Evolutionary conservation across 2,329 filamentous ascomycete genomes (phyloP).

Genomic region (Ustulina deusta): DNA sequence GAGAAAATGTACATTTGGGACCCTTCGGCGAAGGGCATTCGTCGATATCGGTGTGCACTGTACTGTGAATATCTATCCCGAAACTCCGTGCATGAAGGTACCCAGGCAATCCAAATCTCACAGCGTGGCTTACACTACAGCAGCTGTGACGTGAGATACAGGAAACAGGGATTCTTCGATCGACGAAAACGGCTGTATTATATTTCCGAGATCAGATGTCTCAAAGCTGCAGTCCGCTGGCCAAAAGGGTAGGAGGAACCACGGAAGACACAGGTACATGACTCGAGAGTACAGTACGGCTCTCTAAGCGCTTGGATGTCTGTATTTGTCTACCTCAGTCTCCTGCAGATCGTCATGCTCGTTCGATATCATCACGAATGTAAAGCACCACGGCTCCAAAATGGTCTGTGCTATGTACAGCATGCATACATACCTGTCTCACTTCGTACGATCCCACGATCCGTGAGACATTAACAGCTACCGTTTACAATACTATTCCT

Average conservation of each 20-base stretch:
- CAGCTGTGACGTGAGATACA: constrained; percentile 16
- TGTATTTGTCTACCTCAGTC: constrained; percentile 2
- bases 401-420: constrained; percentile 13
- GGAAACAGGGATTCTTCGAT: constrained; percentile 17
- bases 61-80: not conserved
- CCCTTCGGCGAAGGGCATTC: constrained; percentile 11
- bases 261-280: not conserved
- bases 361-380: constrained; percentile 14
- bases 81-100: not conserved
- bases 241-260: not conserved
- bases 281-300: not conserved
- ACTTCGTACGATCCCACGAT: constrained; percentile 17
- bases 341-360: not conserved
- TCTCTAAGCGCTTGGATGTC: too few species aligned
- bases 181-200: not conserved
- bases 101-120: constrained; percentile 4
- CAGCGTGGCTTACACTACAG: not conserved
- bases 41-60: not conserved
- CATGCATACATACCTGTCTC: constrained; percentile 10
- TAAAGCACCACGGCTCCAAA: constrained; percentile 16
- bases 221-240: not conserved
- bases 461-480: constrained; percentile 20
- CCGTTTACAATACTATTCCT: constrained; percentile 6
- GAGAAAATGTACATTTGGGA: not conserved
- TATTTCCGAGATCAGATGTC: constrained; percentile 9